phyloP scores from a whole-genome alignment of 2,329 filamentous ascomycete species.

The Sporothrix mexicana region DNA sequence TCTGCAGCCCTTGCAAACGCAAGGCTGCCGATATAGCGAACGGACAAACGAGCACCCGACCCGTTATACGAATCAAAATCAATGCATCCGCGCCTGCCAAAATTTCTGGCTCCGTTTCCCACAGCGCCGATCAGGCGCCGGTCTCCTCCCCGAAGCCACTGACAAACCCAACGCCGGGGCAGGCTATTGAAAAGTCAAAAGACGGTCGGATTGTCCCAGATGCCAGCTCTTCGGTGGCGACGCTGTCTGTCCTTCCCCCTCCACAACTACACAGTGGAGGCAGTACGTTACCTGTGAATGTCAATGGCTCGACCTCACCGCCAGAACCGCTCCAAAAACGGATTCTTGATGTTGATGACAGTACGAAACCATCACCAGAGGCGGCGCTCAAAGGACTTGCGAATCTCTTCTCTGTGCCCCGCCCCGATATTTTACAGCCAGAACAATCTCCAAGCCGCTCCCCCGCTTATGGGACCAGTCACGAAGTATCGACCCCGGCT shows the following conservation, averaged over 20 bases:
- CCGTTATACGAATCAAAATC: conserved; percentile 59
- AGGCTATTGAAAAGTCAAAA: background rate
- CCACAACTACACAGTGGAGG: background rate
- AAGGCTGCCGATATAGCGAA: conserved; percentile 61
- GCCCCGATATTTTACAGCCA: conserved; percentile 51
- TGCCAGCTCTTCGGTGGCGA: background rate
- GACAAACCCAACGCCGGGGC: background rate
- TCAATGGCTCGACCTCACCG: conserved; percentile 11
- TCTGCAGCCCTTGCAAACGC: conserved; percentile 78
- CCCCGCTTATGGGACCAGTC: conserved; percentile 49
- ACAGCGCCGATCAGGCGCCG: background rate
- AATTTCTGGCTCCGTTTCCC: background rate
- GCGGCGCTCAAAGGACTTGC: conserved; percentile 43
- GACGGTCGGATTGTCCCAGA: background rate
- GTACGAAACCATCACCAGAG: background rate
- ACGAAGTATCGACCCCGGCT: conserved; percentile 44
- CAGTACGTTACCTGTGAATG: conserved; percentile 31
- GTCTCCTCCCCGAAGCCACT: background rate
- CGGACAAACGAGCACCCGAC: conserved; percentile 62
- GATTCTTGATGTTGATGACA: background rate
- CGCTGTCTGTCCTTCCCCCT: background rate
- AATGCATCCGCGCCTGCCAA: conserved; percentile 40
- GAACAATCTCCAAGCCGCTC: conserved; percentile 50
- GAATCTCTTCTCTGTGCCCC: conserved; percentile 53
- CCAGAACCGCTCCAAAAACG: background rate